A percentile compares a stretch with the other conserved stretches of the same genome.
Conservation (phyloP, 2,329 filamentous ascomycete species). For the Colletotrichum aenigma region DNA sequence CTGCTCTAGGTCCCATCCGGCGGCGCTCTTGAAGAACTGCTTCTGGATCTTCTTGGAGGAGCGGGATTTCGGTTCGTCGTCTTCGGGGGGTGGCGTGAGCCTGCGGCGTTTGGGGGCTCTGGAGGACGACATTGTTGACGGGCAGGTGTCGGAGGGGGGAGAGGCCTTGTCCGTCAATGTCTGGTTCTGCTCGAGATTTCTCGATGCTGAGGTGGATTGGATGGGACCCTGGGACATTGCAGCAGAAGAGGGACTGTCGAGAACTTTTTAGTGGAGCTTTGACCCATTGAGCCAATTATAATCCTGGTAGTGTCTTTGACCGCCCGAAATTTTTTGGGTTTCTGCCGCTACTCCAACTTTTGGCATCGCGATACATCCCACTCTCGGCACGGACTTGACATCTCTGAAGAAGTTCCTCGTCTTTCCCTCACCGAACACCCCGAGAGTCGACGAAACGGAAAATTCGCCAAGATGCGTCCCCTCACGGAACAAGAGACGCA, state of each 20-base stretch:
- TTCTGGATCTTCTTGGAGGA: conserved; percentile 52
- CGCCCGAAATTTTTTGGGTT: conserved; percentile 30
- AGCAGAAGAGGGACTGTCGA: conserved; percentile 16
- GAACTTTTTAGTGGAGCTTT: not conserved
- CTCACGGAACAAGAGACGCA: conserved; percentile 82
- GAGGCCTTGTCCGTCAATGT: not conserved
- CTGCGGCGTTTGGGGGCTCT: conserved; percentile 62
- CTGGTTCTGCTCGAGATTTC: conserved; percentile 1
- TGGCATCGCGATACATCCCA: conserved; percentile 13
- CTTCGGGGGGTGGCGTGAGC: conserved; percentile 57
- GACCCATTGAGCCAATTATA: conserved; percentile 26
- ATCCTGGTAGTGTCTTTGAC: conserved; percentile 16
- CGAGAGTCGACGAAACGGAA: not conserved
- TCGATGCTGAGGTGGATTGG: conserved; percentile 2
- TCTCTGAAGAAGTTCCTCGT: not conserved
- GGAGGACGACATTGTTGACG: conserved; percentile 46
- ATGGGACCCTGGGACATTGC: conserved; percentile 2
- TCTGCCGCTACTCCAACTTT: conserved; percentile 24
- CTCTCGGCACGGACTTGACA: not conserved
- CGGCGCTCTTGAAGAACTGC: conserved; percentile 74
- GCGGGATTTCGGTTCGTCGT: conserved; percentile 36
- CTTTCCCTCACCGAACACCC: not conserved
- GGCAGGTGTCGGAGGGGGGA: not conserved
- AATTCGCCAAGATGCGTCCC: conserved; percentile 67
- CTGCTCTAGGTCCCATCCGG: conserved; percentile 90